These are phyloP conservation scores for Xylariomycetidae sp. DNA, from an alignment of 2,329 filamentous ascomycete species.

Conservation along the genomic window DNA sequence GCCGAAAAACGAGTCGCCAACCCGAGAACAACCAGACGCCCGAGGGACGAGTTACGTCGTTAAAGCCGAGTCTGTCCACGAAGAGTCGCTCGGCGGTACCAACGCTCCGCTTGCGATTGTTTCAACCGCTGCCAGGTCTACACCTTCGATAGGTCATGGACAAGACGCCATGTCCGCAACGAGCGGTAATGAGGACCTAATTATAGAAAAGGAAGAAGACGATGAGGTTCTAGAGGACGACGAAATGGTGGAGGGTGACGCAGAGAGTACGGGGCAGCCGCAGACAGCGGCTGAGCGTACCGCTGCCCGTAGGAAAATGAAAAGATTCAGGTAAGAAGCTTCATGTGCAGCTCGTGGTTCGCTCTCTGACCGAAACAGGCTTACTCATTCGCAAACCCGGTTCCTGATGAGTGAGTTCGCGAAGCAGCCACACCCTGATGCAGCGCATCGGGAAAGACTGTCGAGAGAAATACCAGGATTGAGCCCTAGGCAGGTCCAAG, in stretches of 20 bases:
- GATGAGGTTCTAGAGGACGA: conserved; percentile 54
- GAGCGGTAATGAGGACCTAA: conserved; percentile 33
- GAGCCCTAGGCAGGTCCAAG: conserved; percentile 88
- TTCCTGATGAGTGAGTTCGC: conserved; percentile 97
- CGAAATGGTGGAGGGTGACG: conserved; percentile 44
- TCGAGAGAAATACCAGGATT: conserved; percentile 88
- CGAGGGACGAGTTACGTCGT: conserved; percentile 30
- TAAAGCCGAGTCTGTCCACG: conserved; percentile 33
- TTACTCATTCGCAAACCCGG: conserved; percentile 95
- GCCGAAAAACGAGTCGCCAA: conserved; percentile 35
- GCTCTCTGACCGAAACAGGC: conserved; percentile 41
- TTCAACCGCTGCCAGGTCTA: conserved; percentile 36
- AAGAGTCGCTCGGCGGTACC: conserved; percentile 35
- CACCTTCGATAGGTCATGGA: conserved; percentile 32
- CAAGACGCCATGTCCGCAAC: conserved; percentile 29
- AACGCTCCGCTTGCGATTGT: conserved; percentile 36
- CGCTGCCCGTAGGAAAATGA: conserved; percentile 59
- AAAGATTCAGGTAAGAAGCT: conserved; percentile 65
- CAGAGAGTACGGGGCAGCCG: conserved; percentile 29
- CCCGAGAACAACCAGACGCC: conserved; percentile 30
- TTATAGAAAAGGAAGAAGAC: conserved; percentile 42
- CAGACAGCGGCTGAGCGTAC: conserved; percentile 46
- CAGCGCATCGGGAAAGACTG: conserved; percentile 79
- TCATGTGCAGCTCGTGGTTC: conserved; percentile 2
- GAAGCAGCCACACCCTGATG: conserved; percentile 90